These are phyloP conservation scores for Volvox reticuliferus DNA, from an alignment of 139 green algal species.

Conservation along the genomic window DNA sequence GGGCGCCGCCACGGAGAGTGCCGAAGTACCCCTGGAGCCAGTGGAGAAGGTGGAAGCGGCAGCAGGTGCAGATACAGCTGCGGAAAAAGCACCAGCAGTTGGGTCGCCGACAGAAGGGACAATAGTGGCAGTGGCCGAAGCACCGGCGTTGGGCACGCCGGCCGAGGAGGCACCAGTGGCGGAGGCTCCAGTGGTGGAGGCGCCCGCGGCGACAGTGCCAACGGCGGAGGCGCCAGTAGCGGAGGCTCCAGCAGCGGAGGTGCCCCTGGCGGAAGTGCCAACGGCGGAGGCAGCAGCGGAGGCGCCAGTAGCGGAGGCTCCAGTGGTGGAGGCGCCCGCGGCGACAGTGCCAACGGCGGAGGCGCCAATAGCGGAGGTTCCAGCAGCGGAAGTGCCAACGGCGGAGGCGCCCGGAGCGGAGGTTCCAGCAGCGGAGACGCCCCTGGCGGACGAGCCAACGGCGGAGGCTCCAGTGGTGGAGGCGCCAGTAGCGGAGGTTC, in stretches of 20 bases:
- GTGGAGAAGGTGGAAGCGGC: background rate
- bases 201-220: background rate
- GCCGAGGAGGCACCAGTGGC: background rate
- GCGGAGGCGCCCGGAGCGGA: background rate
- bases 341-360: background rate
- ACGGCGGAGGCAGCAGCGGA: background rate
- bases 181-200: background rate
- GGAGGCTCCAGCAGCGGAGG: background rate
- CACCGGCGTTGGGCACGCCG: background rate
- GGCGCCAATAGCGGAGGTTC: background rate
- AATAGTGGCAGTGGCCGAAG: background rate
- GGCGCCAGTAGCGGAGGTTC: background rate
- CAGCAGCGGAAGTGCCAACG: background rate
- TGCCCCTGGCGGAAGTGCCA: background rate
- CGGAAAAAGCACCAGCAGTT: background rate
- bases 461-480: background rate
- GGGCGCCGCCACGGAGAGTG: too few relatives aligned
- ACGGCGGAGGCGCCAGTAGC: background rate
- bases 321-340: background rate
- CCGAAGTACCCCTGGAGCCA: too few relatives aligned
- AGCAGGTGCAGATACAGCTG: background rate
- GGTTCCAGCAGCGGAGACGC: background rate
- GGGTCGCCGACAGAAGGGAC: background rate
- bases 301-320: background rate
- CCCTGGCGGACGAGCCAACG: background rate